Evolutionary conservation across 78 protist species (phyloP), one percentile per base, ranked within the genome.

Genomic region (Dictyostelium discoideum): DNA sequence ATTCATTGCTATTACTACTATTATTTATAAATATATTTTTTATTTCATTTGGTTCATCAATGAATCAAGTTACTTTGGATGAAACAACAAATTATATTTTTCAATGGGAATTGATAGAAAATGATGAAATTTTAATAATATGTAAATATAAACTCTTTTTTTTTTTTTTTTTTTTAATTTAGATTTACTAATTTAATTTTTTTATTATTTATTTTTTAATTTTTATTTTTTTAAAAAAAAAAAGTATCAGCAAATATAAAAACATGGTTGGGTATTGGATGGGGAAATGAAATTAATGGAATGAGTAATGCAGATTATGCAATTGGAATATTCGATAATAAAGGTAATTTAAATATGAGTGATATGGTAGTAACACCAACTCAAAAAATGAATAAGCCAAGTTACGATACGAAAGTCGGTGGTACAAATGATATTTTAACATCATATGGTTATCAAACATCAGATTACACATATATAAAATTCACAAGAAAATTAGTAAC

Each of bases 381-480:
- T 13, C 48, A 26, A 26, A 74, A 26, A 37, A 67, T 76, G 1
- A 46, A 69, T 11, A 44, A 39, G n/a, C 94, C 94, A 42, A 14
- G 29, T 40, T 4, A 3, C 1, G 94, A 89, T 39, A 46, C 73
- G 0, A 67, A n/a, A 4, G 29, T 82, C 8, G 54, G 54, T n/a
- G 94, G 87, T 11, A 67, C 86, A 42, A 42, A 80, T 73, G 87
- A 89, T 48, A 80, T 89, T 16, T 40, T 89, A 29, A 60, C 87
- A 13, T 57, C 32, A 44, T 80, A 42, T 37, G 86, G 94, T 5
- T 89, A 80, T 77, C 94, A 89, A 81, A 78, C 86, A 37, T 9
- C 63, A 9, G 73, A 78, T 29, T 89, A 63, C 13, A 74, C 94
- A 0, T 37, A 26, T 29, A 29, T 89, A 26, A 67, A 42, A 22